These are phyloP conservation scores for Teratosphaeria zuluensis DNA, from an alignment of 2,329 filamentous ascomycete species.

Conservation along the genomic window DNA sequence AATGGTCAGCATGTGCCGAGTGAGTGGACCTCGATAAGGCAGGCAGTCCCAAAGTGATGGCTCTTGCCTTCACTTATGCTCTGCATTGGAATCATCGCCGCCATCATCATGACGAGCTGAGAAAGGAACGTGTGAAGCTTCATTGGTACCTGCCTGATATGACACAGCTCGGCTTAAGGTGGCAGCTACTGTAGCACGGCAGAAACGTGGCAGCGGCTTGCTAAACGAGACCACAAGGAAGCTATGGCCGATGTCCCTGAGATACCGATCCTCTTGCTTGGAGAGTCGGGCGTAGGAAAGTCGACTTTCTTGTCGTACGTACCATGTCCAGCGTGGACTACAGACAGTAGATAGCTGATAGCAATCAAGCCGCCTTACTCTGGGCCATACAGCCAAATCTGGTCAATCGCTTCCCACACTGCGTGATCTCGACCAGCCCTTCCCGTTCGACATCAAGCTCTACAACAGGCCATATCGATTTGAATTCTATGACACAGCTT, in stretches of 20 bases:
- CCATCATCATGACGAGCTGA: neutral
- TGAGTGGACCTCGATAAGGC: no score
- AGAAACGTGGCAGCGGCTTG: no score
- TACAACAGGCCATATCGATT: conserved; percentile 46
- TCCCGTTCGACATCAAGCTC: conserved; percentile 48
- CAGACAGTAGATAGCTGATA: neutral
- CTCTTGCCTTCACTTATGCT: neutral
- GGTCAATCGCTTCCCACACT: conserved; percentile 30
- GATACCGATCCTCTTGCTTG: conserved; percentile 46
- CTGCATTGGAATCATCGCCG: no score
- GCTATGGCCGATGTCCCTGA: conserved; percentile 12
- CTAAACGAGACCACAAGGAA: neutral
- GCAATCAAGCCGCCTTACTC: conserved; percentile 15
- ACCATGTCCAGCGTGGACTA: neutral
- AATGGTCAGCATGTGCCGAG: neutral
- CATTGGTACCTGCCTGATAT: neutral
- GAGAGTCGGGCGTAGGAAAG: conserved; percentile 51
- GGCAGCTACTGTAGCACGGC: neutral
- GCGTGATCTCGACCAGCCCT: conserved; percentile 49
- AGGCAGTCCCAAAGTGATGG: no score
- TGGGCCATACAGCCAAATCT: conserved; percentile 20
- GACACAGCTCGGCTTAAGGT: neutral
- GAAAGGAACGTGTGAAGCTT: neutral
- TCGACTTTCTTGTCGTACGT: conserved; percentile 54
- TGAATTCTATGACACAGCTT: conserved; percentile 48